Base-by-base conservation (phyloP, 2,329 filamentous ascomycete species). In the Neofusicoccum ribis region DNA sequence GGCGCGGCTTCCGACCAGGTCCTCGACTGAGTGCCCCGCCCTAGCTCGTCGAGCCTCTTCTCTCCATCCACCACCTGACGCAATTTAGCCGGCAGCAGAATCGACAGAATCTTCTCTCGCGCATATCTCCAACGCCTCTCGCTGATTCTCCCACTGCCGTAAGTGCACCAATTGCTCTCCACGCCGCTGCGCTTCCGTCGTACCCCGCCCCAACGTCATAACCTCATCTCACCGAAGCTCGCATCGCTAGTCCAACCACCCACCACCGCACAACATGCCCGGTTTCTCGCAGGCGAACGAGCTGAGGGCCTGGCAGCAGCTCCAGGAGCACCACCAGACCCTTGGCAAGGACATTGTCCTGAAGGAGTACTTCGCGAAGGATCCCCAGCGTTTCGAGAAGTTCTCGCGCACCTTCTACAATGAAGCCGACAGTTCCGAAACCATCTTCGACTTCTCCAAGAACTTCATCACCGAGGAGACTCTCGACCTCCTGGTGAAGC, bases 381-480 rank as follows among this genome's bases (percentile, higher is more conserved):
- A 99, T 78, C 88, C 93, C 58, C 78, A 91, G 76, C 92, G 95
- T 69, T 98, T 97, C 84, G 81, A 89, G 75, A 96, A 95, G 82
- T 93, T 97, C 84, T 91, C 89, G 77, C 91, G 89, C 78, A 92
- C 87, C 74, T 97, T 98, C 81, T 83, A 86, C 72, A 93, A 92
- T 80, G 79, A 86, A 62, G 89, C 91, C 71, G 91, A 96, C 74
- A 86, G 85, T 74, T 89, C 88, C 71, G 92, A 97, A 70, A 95
- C 96, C 74, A 87, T 99, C 69, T 99, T 98, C 81, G 95, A 99
- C 81, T 99, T 97, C 83, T 95, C 91, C 84, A 99, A 99, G 88
- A 99, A 99, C 87, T 93, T 99, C 80, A 80, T 98, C 73, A 95
- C 91, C 68, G 91, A 97, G 72, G 93, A 98, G 82, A 98, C 94